A percentile compares a stretch with the other conserved stretches of the same genome.
Evolutionary conservation across 2,329 filamentous ascomycete species (phyloP).

Genomic region (Pleoardoris graminearum): DNA sequence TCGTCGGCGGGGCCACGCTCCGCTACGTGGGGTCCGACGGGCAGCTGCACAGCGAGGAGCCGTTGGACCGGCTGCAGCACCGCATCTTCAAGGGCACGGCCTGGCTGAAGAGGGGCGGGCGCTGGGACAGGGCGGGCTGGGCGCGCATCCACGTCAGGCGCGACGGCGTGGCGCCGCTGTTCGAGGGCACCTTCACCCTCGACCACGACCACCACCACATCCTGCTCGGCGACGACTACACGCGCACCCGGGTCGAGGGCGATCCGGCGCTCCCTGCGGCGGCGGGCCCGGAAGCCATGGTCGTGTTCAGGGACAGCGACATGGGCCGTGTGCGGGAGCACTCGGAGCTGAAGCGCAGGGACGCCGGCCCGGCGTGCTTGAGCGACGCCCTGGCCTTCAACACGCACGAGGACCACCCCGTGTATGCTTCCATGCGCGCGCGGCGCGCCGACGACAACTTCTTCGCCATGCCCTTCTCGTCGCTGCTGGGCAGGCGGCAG

Average conservation of each 20-base stretch:
- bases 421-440: constrained; percentile 59
- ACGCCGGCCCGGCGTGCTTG: constrained; percentile 59
- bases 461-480: constrained; percentile 64
- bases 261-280: constrained; percentile 67
- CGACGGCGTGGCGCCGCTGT: constrained; percentile 79
- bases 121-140: constrained; percentile 85
- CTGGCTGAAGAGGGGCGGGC: constrained; percentile 74
- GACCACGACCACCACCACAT: constrained; percentile 85
- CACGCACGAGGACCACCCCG: constrained; percentile 68
- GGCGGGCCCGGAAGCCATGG: constrained; percentile 71
- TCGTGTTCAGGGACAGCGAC: constrained; percentile 91
- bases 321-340: constrained; percentile 57
- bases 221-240: constrained; percentile 74
- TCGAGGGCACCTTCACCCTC: constrained; percentile 86
- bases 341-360: constrained; percentile 66
- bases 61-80: constrained; percentile 72
- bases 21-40: constrained; percentile 75
- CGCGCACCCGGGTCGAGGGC: constrained; percentile 58
- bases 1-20: constrained; percentile 75
- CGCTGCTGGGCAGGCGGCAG: constrained; percentile 70
- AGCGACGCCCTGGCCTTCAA: constrained; percentile 84
- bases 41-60: constrained; percentile 65
- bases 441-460: constrained; percentile 52
- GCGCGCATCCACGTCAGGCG: constrained; percentile 75
- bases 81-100: constrained; percentile 82